Conservation (phyloP, 352 stramenopile species). For the Salisapilia sapeloensis region DNA sequence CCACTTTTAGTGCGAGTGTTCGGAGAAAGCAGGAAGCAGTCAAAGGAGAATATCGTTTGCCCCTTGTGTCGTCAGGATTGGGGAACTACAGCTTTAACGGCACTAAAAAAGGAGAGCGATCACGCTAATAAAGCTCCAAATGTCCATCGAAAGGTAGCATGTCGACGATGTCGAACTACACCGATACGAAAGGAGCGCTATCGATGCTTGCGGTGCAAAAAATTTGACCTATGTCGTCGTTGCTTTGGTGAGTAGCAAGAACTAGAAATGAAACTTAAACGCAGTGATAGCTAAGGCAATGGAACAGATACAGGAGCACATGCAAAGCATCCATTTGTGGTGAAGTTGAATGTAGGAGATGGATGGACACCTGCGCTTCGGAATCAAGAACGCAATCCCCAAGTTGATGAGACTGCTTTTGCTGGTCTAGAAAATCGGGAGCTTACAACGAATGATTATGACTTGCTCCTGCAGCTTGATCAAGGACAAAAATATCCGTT, state of each 20-base stretch:
- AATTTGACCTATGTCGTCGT: conserved; percentile 46
- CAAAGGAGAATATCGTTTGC: conserved; percentile 76
- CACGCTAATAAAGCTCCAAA: conserved; percentile 50
- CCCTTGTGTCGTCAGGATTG: conserved; percentile 69
- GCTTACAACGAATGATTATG: conserved; percentile 74
- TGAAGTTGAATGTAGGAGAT: conserved; percentile 45
- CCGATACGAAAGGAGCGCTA: conserved; percentile 65
- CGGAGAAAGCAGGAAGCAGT: conserved; percentile 57
- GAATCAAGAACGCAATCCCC: conserved; percentile 4
- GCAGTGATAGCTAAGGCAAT: background rate
- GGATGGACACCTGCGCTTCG: conserved; percentile 35
- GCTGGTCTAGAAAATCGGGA: conserved; percentile 50
- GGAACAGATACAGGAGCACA: conserved; percentile 34
- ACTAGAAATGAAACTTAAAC: background rate
- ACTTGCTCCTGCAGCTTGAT: conserved; percentile 56
- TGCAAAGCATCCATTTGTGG: conserved; percentile 45
- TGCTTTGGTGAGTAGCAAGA: conserved; percentile 44
- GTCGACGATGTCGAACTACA: conserved; percentile 60
- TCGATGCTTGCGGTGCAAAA: conserved; percentile 65
- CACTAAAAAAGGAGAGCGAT: conserved; percentile 58
- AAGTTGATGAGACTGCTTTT: conserved; percentile 21
- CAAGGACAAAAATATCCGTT: conserved; percentile 30
- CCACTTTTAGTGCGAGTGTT: conserved; percentile 54
- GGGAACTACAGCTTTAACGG: conserved; percentile 36
- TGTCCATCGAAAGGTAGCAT: conserved; percentile 44